Conservation (phyloP, 257 asterid genomes). For the Capsicum baccatum region DNA sequence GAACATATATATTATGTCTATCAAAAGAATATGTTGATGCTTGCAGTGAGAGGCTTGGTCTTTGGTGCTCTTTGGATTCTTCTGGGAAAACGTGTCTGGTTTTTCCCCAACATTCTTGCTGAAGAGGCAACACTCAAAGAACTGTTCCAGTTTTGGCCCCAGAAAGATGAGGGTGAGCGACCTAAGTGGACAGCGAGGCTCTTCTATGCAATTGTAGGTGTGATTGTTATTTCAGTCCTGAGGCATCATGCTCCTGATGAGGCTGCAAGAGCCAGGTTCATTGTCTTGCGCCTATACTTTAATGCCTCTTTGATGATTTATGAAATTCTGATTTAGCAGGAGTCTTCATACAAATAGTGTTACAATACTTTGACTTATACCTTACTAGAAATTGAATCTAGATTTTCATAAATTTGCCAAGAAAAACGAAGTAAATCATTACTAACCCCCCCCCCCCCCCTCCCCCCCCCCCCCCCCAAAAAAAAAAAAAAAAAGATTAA, state of each 20-base stretch:
- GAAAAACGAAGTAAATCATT: background rate
- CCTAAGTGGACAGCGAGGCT: slow-evolving; percentile 98
- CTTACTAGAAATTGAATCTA: background rate
- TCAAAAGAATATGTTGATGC: background rate
- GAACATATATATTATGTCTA: background rate
- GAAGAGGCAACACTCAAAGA: slow-evolving; percentile 99
- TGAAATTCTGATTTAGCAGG: too few relatives aligned
- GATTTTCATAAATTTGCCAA: background rate
- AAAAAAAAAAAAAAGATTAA: background rate
- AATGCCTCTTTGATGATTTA: background rate
- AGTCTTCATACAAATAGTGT: background rate
- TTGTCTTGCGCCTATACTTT: slow-evolving; percentile 18
- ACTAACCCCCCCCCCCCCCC: too few relatives aligned
- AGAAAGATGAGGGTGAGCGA: slow-evolving; percentile 87
- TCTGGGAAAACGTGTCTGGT: slow-evolving; percentile 93
- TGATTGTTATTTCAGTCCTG: slow-evolving; percentile 65
- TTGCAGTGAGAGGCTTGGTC: slow-evolving; percentile 82
- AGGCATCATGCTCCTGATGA: slow-evolving; percentile 99
- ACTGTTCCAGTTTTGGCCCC: slow-evolving; percentile 97
- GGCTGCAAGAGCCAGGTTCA: slow-evolving; percentile 98
- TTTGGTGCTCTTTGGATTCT: slow-evolving; percentile 81
- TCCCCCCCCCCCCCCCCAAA: too few relatives aligned
- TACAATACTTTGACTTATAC: background rate
- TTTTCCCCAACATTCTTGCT: slow-evolving; percentile 98
- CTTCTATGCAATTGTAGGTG: slow-evolving; percentile 69